Evolutionary conservation across 805 yeast species (phyloP).

Genomic region (Ogataea nakhonphanomensis): DNA sequence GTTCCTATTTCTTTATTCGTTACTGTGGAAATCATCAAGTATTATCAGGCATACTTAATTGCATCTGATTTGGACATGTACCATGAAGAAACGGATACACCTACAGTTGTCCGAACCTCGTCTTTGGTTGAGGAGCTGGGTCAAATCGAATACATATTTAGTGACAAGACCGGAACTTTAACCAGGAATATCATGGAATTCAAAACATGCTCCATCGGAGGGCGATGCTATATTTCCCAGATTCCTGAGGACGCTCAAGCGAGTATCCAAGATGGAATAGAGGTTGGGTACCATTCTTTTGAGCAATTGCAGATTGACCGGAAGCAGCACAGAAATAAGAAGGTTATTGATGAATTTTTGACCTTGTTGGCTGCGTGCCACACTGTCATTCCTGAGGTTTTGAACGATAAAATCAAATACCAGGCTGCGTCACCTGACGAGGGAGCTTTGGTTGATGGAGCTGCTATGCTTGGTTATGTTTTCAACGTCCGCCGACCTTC

Average conservation of each 20-base stretch:
- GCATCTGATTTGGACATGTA: slow-evolving; percentile 94
- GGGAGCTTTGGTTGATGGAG: slow-evolving; percentile 97
- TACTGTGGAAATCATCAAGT: slow-evolving; percentile 92
- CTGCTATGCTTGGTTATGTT: slow-evolving; percentile 80
- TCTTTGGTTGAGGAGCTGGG: slow-evolving; percentile 96
- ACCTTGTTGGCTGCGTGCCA: slow-evolving; percentile 89
- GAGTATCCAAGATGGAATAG: slow-evolving; percentile 70
- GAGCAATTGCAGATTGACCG: slow-evolving; percentile 51
- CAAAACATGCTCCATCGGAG: slow-evolving; percentile 89
- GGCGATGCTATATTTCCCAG: slow-evolving; percentile 78
- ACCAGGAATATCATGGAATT: slow-evolving; percentile 97
- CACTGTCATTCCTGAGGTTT: slow-evolving; percentile 91
- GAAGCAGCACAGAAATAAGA: slow-evolving; percentile 33
- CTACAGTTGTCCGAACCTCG: slow-evolving; percentile 92
- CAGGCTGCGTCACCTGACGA: slow-evolving; percentile 99
- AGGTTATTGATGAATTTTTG: slow-evolving; percentile 73
- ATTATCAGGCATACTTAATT: slow-evolving; percentile 91
- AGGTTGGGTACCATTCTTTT: slow-evolving; percentile 73
- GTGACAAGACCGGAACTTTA: slow-evolving; percentile 96
- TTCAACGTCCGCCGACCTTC: slow-evolving; percentile 85
- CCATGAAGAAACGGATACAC: slow-evolving; percentile 82
- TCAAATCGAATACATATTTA: slow-evolving; percentile 91
- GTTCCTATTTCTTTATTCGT: slow-evolving; percentile 98
- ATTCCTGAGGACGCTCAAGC: slow-evolving; percentile 90
- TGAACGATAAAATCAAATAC: slow-evolving; percentile 70